Evolutionary conservation across 2,329 filamentous ascomycete species (phyloP), one percentile per base, ranked within the genome.

Genomic region (Paraphoma chrysanthemicola): DNA sequence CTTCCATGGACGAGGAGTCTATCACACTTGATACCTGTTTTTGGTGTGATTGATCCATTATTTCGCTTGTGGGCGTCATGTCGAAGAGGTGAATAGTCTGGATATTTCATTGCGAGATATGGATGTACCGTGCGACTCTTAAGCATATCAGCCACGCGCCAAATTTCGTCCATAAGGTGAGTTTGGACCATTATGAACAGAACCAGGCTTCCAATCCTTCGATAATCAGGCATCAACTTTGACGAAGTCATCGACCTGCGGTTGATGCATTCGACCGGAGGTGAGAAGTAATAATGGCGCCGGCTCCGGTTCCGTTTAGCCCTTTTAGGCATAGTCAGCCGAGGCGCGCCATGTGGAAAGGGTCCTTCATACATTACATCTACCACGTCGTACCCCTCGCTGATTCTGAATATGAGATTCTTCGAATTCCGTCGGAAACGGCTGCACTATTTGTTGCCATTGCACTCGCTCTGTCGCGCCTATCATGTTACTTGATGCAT

Each of bases 401-500:
- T 36, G 10, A 23, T 36, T 36, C 33, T 36, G 28, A 42, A 44
- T 9, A 48, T 56, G 48, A 44, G 14, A 4, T 8, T 8, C 17
- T 14, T 17, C 14, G 17, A 44, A 23, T 36, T 23, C 53, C 53
- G 53, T 56, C 29, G 48, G 53, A 33, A 47, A 14, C 53, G 53
- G 53, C 28, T 10, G 28, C 11, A 38, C 43, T 48, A 10, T 36
- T 53, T 23, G 31, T 18, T 30, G 17, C 29, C 9, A 18, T 5
- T 17, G 12, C 12, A 16, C 17, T 17, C 16, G 10, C 18, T 29
- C 8, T 17, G 10, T 45, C 14, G 2, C 29, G 12, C 14, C 30
- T 17, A 28, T 39, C 47, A 50, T 55, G 53, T 50, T 23, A 23
- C 23, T 3, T 23, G 23, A 23, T 23, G 23, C 3, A 23, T 23